Evolutionary conservation across 805 yeast genomes (phyloP).

Genomic region (Kluyveromyces aestuarii): DNA sequence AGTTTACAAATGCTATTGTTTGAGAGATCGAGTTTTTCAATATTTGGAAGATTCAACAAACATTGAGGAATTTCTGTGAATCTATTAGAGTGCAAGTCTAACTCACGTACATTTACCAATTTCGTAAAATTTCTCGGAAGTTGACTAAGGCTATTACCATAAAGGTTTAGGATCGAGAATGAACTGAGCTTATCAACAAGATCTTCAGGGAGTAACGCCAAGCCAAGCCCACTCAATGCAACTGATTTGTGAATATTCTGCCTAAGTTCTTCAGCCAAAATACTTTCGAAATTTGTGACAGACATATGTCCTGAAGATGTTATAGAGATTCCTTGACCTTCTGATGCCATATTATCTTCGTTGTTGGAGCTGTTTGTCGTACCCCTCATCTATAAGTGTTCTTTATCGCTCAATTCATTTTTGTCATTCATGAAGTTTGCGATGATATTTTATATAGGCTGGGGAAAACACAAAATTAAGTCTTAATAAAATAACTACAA

Average conservation of each 20-base stretch:
- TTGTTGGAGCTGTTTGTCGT: neutral
- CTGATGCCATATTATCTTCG: neutral
- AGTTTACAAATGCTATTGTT: slow-evolving; percentile 42
- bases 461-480: too few species aligned
- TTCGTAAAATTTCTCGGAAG: slow-evolving; percentile 41
- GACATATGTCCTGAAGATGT: neutral
- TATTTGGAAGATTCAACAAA: slow-evolving; percentile 29
- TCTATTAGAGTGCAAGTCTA: slow-evolving; percentile 58
- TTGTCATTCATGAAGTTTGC: neutral
- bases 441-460: too few species aligned
- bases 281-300: neutral
- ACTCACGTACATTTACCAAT: slow-evolving; percentile 40
- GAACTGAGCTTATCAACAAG: slow-evolving; percentile 30
- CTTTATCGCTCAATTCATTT: too few species aligned
- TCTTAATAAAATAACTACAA: too few species aligned
- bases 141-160: slow-evolving; percentile 38
- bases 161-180: slow-evolving; percentile 45
- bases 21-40: slow-evolving; percentile 63
- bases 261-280: neutral
- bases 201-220: slow-evolving; percentile 31
- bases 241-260: neutral
- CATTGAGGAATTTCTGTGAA: slow-evolving; percentile 45
- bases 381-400: too few species aligned
- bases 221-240: slow-evolving; percentile 25
- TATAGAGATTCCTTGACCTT: neutral